Conservation (phyloP, 306 rosid genomes). For the Cicer yamashitae region DNA sequence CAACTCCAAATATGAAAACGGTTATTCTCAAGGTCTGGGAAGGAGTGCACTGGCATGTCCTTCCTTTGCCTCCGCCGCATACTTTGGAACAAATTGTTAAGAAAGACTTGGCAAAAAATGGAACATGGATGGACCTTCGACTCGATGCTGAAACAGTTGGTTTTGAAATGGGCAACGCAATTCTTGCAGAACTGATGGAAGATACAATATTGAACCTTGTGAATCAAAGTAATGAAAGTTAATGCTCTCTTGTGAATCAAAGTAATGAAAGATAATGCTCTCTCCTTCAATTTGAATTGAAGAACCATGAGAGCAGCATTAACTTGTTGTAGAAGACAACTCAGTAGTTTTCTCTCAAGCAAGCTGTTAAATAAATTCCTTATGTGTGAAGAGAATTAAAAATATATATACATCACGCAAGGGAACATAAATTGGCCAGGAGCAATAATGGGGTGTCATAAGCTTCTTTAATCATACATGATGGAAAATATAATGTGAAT, state of each 20-base stretch:
- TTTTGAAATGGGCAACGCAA: conserved; percentile 71
- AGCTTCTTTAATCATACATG: conserved; percentile 48
- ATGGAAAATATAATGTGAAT: conserved; percentile 46
- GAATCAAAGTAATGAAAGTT: conserved; percentile 51
- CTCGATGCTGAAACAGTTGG: conserved; percentile 65
- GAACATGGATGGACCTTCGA: conserved; percentile 79
- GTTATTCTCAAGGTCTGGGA: conserved; percentile 62
- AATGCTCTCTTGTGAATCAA: conserved; percentile 43
- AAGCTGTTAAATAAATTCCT: conserved; percentile 1
- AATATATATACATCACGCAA: conserved; percentile 10
- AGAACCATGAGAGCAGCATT: conserved; percentile 46
- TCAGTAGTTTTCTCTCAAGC: conserved; percentile 30
- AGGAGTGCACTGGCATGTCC: conserved; percentile 80
- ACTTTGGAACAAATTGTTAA: conserved; percentile 82
- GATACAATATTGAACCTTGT: conserved; percentile 61
- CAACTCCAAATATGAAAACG: conserved; percentile 55
- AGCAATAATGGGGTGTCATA: conserved; percentile 30
- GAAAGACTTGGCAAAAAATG: conserved; percentile 78
- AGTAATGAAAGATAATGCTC: conserved; percentile 50
- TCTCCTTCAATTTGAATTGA: conserved; percentile 39
- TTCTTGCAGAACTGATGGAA: conserved; percentile 76
- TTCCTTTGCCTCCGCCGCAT: conserved; percentile 70
- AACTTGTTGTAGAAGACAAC: conserved; percentile 43
- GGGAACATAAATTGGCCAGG: conserved; percentile 31
- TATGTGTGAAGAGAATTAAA: conserved; percentile 31